A percentile compares a stretch with the other conserved stretches of the same genome.
Evolutionary conservation across 2,329 filamentous ascomycete species (phyloP).

Genomic region (Colletotrichum spinosum): DNA sequence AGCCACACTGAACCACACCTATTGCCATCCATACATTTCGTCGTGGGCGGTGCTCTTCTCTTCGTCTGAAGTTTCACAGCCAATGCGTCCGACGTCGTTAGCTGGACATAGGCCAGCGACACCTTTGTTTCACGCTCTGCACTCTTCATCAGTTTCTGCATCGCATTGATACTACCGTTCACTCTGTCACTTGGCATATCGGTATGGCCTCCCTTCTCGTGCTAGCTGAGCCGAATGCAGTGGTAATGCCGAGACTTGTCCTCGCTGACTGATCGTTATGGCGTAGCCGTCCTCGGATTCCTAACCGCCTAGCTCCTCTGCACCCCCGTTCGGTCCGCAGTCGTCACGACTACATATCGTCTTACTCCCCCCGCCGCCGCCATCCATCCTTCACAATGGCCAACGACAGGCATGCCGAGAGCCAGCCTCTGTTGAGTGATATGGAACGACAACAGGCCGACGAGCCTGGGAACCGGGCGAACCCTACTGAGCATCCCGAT

Average conservation of each 20-base stretch:
- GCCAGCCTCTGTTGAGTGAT: conserved; percentile 53
- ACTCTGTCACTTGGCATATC: conserved; percentile 10
- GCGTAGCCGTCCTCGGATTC: conserved; percentile 35
- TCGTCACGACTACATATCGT: conserved; percentile 33
- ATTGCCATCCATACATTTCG: conserved; percentile 14
- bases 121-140: conserved; percentile 32
- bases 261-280: conserved; percentile 38
- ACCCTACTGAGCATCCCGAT: conserved; percentile 52
- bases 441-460: conserved; percentile 46
- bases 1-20: conserved; percentile 15
- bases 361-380: conserved; percentile 13
- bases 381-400: conserved; percentile 43
- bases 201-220: conserved; percentile 25
- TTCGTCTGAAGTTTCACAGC: conserved; percentile 32
- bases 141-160: conserved; percentile 31
- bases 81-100: conserved; percentile 26
- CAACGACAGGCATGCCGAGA: conserved; percentile 48
- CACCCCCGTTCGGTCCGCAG: conserved; percentile 29
- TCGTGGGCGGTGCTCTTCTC: conserved; percentile 7
- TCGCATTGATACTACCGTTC: conserved; percentile 35
- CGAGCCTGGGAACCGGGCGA: conserved; percentile 35
- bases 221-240: conserved; percentile 6
- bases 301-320: conserved; percentile 30
- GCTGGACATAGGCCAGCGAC: conserved; percentile 29
- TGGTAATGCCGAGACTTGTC: conserved; percentile 33